These are phyloP conservation scores for Fusarium paranaense DNA, from an alignment of 2,329 filamentous ascomycete species.

Conservation along the genomic window DNA sequence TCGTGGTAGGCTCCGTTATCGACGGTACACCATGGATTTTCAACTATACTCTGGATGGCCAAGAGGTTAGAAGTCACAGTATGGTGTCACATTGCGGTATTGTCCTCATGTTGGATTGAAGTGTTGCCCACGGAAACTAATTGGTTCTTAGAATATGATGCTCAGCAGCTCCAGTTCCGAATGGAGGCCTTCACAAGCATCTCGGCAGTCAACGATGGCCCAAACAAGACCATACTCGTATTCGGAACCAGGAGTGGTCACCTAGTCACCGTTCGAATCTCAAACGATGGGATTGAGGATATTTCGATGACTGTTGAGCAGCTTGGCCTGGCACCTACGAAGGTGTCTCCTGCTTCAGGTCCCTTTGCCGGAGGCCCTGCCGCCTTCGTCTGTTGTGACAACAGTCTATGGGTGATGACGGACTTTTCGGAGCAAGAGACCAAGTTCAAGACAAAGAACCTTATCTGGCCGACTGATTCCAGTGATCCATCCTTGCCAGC, in stretches of 20 bases:
- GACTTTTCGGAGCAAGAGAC: conserved; percentile 46
- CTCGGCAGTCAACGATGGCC: conserved; percentile 46
- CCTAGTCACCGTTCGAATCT: conserved; percentile 55
- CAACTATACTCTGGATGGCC: conserved; percentile 45
- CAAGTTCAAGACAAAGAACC: conserved; percentile 55
- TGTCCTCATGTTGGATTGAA: not conserved
- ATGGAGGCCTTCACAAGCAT: conserved; percentile 62
- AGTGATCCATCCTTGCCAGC: conserved; percentile 58
- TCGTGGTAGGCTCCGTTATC: conserved; percentile 51
- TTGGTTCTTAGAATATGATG: not conserved
- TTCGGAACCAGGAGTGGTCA: conserved; percentile 66
- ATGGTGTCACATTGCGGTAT: conserved; percentile 31
- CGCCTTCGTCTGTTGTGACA: conserved; percentile 62
- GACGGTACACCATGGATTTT: conserved; percentile 50
- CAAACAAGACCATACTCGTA: conserved; percentile 49
- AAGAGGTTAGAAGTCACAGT: conserved; percentile 25
- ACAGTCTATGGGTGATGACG: conserved; percentile 57
- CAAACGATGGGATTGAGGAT: conserved; percentile 30
- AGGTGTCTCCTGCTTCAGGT: conserved; percentile 46
- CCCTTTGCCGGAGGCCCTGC: conserved; percentile 42
- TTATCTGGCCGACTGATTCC: conserved; percentile 65
- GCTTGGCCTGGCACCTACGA: conserved; percentile 52
- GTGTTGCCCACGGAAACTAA: conserved; percentile 7
- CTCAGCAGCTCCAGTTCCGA: not conserved
- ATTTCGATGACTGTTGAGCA: conserved; percentile 47